phyloP scores from a whole-genome alignment of 371 early-diverging fungal genomes.

The Mucor mucedo region DNA sequence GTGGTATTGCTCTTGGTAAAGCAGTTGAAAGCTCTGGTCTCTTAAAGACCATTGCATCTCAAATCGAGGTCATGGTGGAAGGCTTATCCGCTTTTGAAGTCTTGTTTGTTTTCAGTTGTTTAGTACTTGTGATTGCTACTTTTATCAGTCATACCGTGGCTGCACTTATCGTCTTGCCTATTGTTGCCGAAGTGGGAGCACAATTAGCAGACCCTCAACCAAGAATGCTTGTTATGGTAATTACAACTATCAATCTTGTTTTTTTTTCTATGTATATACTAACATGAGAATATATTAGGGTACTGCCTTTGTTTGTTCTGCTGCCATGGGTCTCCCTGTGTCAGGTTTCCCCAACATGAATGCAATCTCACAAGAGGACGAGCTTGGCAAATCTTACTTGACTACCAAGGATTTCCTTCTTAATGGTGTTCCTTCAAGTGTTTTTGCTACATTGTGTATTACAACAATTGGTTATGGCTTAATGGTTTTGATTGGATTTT shows the following conservation, averaged over 20 bases:
- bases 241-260: neutral
- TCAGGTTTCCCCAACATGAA: conserved; percentile 88
- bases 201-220: conserved; percentile 82
- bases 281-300: conserved; percentile 38
- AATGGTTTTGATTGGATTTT: conserved; percentile 59
- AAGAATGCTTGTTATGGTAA: conserved; percentile 87
- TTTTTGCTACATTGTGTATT: conserved; percentile 64
- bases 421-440: conserved; percentile 66
- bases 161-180: conserved; percentile 83
- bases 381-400: conserved; percentile 73
- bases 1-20: conserved; percentile 84
- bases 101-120: conserved; percentile 66
- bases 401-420: conserved; percentile 73
- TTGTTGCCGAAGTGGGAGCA: conserved; percentile 79
- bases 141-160: conserved; percentile 97
- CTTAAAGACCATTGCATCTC: conserved; percentile 76
- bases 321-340: conserved; percentile 86
- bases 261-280: neutral
- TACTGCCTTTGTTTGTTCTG: conserved; percentile 77
- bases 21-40: conserved; percentile 79
- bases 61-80: conserved; percentile 67
- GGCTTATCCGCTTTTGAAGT: conserved; percentile 73
- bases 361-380: conserved; percentile 78
- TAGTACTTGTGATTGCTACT: conserved; percentile 83
- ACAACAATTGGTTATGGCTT: conserved; percentile 64